These are phyloP conservation scores for Gentiana dahurica DNA, from an alignment of 257 asterid species.

Conservation along the genomic window DNA sequence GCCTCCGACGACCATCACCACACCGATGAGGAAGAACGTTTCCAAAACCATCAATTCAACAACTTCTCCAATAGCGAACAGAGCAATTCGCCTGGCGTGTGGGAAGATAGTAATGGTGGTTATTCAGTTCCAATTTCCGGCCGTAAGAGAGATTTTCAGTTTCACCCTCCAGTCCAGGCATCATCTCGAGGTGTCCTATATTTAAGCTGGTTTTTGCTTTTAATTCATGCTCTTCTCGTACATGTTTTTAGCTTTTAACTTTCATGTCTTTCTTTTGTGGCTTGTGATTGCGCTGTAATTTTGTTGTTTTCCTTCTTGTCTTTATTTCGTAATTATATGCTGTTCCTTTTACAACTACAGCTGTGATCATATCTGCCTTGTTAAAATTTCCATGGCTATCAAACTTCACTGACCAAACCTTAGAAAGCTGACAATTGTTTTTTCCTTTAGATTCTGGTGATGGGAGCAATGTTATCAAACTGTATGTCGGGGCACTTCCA, in stretches of 20 bases:
- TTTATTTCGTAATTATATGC: too few relatives aligned
- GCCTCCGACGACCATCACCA: slow-evolving; percentile 1
- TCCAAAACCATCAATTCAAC: not conserved
- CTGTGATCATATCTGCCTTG: not conserved
- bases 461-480: slow-evolving; percentile 44
- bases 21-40: too few relatives aligned
- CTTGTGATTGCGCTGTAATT: too few relatives aligned
- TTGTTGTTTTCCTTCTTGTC: not conserved
- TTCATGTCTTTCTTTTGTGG: not conserved
- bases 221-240: too few relatives aligned
- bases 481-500: slow-evolving; percentile 60
- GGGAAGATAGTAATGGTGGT: slow-evolving; percentile 3
- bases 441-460: slow-evolving; percentile 25
- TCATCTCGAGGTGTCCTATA: slow-evolving; percentile 11
- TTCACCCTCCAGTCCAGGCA: slow-evolving; percentile 4
- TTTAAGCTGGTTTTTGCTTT: not conserved
- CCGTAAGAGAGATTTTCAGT: slow-evolving; percentile 18
- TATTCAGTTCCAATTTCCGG: slow-evolving; percentile 9
- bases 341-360: too few relatives aligned
- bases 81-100: not conserved
- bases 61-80: slow-evolving; percentile 1
- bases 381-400: not conserved
- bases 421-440: not conserved
- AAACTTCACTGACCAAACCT: not conserved
- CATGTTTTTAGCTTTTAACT: not conserved